Evolutionary conservation across 768 basidiomycete genomes (phyloP), one percentile per base, ranked within the genome.

Genomic region (Leccinum subtestaceum): DNA sequence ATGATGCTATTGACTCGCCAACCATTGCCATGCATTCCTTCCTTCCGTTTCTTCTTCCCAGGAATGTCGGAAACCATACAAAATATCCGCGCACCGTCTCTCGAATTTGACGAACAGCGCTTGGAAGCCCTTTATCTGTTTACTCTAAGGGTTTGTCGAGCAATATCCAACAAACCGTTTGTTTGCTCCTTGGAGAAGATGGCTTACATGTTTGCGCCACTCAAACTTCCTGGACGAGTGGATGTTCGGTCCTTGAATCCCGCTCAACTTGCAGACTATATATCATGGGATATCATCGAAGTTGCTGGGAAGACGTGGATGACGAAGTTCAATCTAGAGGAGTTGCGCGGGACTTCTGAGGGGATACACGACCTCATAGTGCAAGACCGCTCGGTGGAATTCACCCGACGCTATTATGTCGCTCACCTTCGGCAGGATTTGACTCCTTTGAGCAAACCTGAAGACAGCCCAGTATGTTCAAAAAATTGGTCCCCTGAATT

Each of bases 381-480:
- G 34, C 89, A 91, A 71, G 91, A 93, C 65, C 79, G 90, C 58
- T 79, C 78, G 74, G 82, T 84, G n/a, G 89, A 90, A 67, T 89
- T 87, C 65, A 91, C 89, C 2, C 77, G 86, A 59, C 80, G 90
- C 48, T 92, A 87, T 68, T 80, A 79, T 65, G 81, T 81, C 19
- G 67, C 82, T 27, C 73, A 70, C 46, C 70, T 92, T 32, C 77
- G 91, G 53, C 74, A 65, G 21, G 93, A 94, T 70, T 68, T 95
- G 65, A 86, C 80, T 15, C 92, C 93, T 29, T 70, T 88, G 59
- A 89, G 87, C 71, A 86, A 85, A 66, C 86, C 87, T 9, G 74
- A 71, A 23, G 87, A 87, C 67, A 84, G 84, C 58, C 74, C 78
- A 32, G 89, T 91, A 72, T 63, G 87, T 80, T 27, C 1, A 55